Percentiles rank a stretch among this genome's conserved stretches.
phyloP scores from a whole-genome alignment of 2,329 filamentous ascomycete species.

The Bertia moriformis region DNA sequence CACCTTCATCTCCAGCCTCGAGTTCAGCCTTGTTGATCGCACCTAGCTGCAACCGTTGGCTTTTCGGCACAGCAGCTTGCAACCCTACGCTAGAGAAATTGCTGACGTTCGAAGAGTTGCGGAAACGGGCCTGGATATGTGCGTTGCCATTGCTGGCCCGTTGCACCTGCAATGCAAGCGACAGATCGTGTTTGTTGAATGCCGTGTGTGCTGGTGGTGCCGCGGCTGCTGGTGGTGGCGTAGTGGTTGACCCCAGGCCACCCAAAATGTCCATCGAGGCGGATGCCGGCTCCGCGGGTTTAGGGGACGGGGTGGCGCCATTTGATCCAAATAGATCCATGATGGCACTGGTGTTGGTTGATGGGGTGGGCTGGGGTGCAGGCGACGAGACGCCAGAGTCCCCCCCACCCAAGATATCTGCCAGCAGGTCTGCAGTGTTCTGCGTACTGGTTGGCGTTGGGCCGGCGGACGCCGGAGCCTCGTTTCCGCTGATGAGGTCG shows the following conservation, averaged over 20 bases:
- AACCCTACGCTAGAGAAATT: slow-evolving; percentile 62
- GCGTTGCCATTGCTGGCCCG: slow-evolving; percentile 66
- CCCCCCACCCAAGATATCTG: slow-evolving; percentile 83
- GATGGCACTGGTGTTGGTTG: slow-evolving; percentile 54
- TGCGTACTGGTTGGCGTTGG: slow-evolving; percentile 38
- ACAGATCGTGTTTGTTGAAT: slow-evolving; percentile 75
- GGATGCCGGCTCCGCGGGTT: slow-evolving; percentile 25
- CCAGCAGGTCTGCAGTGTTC: slow-evolving; percentile 66
- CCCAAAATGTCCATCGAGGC: slow-evolving; percentile 15
- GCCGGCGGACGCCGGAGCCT: slow-evolving; percentile 43
- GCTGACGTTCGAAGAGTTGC: slow-evolving; percentile 53
- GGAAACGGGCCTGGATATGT: slow-evolving; percentile 72
- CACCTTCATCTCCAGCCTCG: slow-evolving; percentile 65
- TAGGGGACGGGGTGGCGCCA: slow-evolving; percentile 20
- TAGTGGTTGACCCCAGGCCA: slow-evolving; percentile 26
- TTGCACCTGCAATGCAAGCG: slow-evolving; percentile 70
- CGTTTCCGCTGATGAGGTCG: slow-evolving; percentile 73
- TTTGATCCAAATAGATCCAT: slow-evolving; percentile 65
- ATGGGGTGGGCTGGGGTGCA: slow-evolving; percentile 27
- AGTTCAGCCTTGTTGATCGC: slow-evolving; percentile 74
- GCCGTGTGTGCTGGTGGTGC: slow-evolving; percentile 32
- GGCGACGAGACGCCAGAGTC: slow-evolving; percentile 33
- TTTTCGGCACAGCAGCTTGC: slow-evolving; percentile 91
- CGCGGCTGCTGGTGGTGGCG: slow-evolving; percentile 41
- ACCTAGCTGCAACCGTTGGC: slow-evolving; percentile 82